Base-by-base conservation (phyloP, 169 alveolate genomes). In the Plasmodium malariae region DNA sequence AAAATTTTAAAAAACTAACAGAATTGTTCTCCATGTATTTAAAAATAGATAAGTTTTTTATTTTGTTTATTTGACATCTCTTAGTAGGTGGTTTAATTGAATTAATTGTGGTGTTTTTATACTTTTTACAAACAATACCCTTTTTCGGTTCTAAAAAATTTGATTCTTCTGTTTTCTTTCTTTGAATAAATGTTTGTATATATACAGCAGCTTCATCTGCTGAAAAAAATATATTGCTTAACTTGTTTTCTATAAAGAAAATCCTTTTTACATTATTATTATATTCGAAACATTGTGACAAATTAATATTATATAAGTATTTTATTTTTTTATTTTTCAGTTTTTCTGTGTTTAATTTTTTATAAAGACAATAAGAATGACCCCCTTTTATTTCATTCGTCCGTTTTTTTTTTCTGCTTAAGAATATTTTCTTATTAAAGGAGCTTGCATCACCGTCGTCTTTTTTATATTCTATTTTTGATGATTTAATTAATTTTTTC, bases 241-340 rank as follows among this genome's bases (percentile, higher is more conserved):
- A 83, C 40, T 83, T 83, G 62, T 83, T 65, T 83, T 83, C 28
- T 12, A n/a, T 59, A 60, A 83, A 83, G 32, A 83, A 83, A 12
- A 67, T 65, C 11, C 28, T 40, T 40, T 54, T 83, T 7, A 83
- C 83, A 36, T 65, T 83, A 17, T 26, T 34, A 70, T 83, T 85
- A 71, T 83, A 83, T 60, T 49, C 83, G 59, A 67, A 54, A 32
- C 85, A 83, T 40, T 65, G 30, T 5, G 78, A 34, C 12, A 83
- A 54, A 34, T 83, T 40, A 43, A 83, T 34, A 59, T 83, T 49
- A 34, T 83, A 70, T 30, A 83, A 67, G 34, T 83, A 83, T 83
- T 83, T 83, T 49, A 83, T 83, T 65, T 83, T 83, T n/a, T 67
- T 83, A 12, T 54, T 83, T 83, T 83, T 83, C 48, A 83, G 24